These are phyloP conservation scores for Santalum album DNA, from an alignment of 164 flowering plant genomes.

Conservation along the genomic window DNA sequence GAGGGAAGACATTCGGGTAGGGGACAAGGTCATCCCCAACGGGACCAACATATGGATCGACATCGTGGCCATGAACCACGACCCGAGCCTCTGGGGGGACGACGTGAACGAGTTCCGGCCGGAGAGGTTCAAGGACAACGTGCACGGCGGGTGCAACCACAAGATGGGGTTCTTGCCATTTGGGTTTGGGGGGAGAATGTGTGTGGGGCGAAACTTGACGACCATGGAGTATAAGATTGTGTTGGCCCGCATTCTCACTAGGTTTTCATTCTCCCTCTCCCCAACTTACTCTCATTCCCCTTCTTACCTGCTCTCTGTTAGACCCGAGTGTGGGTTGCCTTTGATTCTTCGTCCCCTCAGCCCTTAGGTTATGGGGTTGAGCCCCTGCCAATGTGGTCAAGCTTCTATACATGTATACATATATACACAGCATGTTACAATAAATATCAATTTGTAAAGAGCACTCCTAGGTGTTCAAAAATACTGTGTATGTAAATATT, in stretches of 20 bases:
- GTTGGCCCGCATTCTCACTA: constrained; percentile 40
- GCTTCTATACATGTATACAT: too few species aligned
- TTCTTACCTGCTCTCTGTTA: constrained; percentile 48
- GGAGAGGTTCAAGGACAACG: constrained; percentile 58
- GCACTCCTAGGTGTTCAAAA: too few species aligned
- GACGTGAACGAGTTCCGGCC: constrained; percentile 74
- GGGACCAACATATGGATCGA: constrained; percentile 96
- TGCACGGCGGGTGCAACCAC: constrained; percentile 70
- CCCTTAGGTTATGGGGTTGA: too few species aligned
- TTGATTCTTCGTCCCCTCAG: constrained; percentile 43
- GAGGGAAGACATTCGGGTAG: constrained; percentile 52
- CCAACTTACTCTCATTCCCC: constrained; percentile 70
- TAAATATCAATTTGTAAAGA: too few species aligned
- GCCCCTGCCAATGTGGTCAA: too few species aligned
- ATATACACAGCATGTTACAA: too few species aligned
- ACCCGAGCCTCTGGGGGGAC: constrained; percentile 61
- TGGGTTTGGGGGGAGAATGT: constrained; percentile 92
- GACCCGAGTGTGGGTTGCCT: constrained; percentile 58
- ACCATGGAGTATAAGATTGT: constrained; percentile 78
- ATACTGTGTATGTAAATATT: too few species aligned
- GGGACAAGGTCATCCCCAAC: constrained; percentile 38
- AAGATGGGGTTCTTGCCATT: constrained; percentile 87
- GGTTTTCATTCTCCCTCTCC: constrained; percentile 59
- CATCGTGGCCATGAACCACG: constrained; percentile 73
- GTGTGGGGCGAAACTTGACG: constrained; percentile 61